Base-by-base conservation (phyloP, 257 asterid genomes). In the Gardenia jasminoides region DNA sequence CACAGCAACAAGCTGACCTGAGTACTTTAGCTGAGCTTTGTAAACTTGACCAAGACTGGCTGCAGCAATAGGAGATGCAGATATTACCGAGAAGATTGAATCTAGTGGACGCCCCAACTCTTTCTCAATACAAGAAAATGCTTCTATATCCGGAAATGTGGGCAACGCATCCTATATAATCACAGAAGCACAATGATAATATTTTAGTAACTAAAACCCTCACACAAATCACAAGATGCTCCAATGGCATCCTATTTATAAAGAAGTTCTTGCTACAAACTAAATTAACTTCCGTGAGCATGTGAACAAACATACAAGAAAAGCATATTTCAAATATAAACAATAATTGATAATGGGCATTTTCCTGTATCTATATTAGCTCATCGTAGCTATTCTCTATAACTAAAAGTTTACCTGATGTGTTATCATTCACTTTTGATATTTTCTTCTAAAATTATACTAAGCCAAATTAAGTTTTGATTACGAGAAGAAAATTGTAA, bases 41-140 rank as follows among this genome's bases (percentile, higher is more conserved):
- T 96, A 96, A 80, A 96, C 99, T 88, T 96, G 98, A 71, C 99
- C 99, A 41, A 96, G 89, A 86, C 99, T 96, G 62, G 99, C 99
- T 58, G 99, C 99, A 80, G 99, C 99, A 74, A 96, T 90, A 2
- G 99, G 98, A 69, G 97, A 93, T 80, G 94, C 89, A 72, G 99
- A 96, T 87, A 96, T 91, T 65, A 90, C 86, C 1, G 98, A 91
- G 85, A 80, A 93, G 64, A 96, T 75, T 43, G 97, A 88, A 82
- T 96, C 97, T 52, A 96, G 92, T 1, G 96, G 86, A 24, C 86
- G 83, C 22, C 91, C 97, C 88, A 96, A 85, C 83, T 96, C 97
- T 84, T 76, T 89, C 93, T 96, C 99, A 76, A 96, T 91, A 82
- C 98, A 93, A n/a, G 94, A 64, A 88, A 96, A 92, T 54, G 99